Conservation (phyloP, 2,329 filamentous ascomycete genomes). For the Fusarium pininemorale region DNA sequence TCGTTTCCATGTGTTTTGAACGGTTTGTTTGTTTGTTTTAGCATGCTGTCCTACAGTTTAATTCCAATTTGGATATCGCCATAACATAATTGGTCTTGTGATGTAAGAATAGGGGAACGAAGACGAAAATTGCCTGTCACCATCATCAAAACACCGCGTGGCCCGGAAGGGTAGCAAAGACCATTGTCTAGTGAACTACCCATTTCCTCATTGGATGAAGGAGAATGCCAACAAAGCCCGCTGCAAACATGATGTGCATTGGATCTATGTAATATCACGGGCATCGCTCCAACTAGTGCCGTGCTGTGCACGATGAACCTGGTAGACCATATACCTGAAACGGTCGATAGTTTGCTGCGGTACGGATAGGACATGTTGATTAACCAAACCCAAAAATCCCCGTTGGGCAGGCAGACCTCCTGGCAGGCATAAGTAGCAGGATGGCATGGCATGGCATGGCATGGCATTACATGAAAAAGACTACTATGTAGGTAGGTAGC, state of each 20-base stretch:
- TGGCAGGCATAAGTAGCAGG: not conserved
- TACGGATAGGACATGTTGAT: not conserved
- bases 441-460: constrained; percentile 5
- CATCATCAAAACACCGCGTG: not conserved
- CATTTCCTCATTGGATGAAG: constrained; percentile 4
- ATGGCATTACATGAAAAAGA: not conserved
- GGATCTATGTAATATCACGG: not conserved
- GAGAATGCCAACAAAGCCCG: constrained; percentile 10
- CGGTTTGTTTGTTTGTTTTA: not conserved
- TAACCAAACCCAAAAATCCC: not conserved
- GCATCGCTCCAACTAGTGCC: not conserved
- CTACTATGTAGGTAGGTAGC: constrained; percentile 9
- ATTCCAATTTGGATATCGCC: not conserved
- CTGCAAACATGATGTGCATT: constrained; percentile 40
- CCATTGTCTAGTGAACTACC: not conserved
- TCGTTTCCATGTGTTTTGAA: not conserved
- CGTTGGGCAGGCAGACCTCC: not conserved
- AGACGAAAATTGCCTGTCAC: not conserved
- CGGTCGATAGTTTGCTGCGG: constrained; percentile 5
- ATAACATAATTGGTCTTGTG: not conserved
- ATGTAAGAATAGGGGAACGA: not conserved
- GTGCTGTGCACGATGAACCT: not conserved
- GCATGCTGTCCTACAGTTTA: not conserved
- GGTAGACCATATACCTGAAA: constrained; percentile 13
- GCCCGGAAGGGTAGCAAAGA: not conserved